Conservation (phyloP, 345 rosid genomes). For the Pelargonium nanum region DNA sequence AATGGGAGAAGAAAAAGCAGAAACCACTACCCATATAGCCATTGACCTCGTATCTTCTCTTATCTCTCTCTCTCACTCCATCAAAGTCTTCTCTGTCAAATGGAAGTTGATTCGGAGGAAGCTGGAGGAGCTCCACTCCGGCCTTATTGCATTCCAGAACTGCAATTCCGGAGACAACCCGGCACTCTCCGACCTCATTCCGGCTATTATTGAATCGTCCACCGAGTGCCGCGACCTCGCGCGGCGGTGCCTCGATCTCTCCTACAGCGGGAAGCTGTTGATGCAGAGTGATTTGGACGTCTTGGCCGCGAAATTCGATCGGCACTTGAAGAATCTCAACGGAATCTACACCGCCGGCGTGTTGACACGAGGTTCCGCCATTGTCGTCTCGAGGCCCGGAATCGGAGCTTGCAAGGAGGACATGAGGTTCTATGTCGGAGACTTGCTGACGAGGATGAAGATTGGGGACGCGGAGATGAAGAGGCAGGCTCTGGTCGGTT, state of each 20-base stretch:
- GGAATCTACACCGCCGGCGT: constrained; percentile 55
- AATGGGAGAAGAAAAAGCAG: not conserved
- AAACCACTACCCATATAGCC: not conserved
- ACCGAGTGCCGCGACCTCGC: constrained; percentile 55
- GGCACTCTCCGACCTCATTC: constrained; percentile 30
- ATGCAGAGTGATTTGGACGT: constrained; percentile 94
- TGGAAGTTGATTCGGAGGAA: constrained; percentile 69
- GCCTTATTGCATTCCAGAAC: constrained; percentile 38
- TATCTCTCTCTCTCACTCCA: constrained; percentile 52
- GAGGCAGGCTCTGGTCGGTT: constrained; percentile 57
- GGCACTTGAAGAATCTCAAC: constrained; percentile 39
- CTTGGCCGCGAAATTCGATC: constrained; percentile 43
- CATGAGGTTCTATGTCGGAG: constrained; percentile 70
- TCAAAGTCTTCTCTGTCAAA: constrained; percentile 60
- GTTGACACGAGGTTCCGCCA: constrained; percentile 54
- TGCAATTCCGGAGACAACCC: constrained; percentile 46
- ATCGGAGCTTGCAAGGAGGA: constrained; percentile 61
- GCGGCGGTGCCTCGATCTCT: constrained; percentile 53
- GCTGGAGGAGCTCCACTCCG: constrained; percentile 61
- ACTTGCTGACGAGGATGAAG: constrained; percentile 84
- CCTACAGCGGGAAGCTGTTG: constrained; percentile 81
- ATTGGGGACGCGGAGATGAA: constrained; percentile 80
- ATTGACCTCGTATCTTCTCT: constrained; percentile 15
- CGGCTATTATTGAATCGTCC: constrained; percentile 33
- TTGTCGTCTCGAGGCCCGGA: constrained; percentile 71